Base-by-base conservation (phyloP, 2,329 filamentous ascomycete genomes). In the Triangularia verruculosa region DNA sequence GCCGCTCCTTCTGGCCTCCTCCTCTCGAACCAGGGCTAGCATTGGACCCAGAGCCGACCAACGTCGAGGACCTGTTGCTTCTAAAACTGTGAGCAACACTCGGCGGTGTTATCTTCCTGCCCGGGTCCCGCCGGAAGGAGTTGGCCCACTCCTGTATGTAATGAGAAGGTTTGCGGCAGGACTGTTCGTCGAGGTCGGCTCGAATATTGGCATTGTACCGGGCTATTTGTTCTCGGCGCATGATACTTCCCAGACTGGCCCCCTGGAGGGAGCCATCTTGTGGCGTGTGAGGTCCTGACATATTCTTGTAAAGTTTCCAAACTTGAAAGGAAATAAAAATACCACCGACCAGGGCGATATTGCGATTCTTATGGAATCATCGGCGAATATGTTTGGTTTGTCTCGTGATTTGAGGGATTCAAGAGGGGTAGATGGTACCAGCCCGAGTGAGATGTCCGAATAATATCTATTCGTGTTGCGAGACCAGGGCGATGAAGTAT, bases 111-210 rank as follows among this genome's bases (percentile, higher is more conserved):
- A 84, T 77, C 63, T 77, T 78, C 61, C 78, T 76, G 68, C 75
- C 74, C 7, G 85, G 83, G 69, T 89, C 86, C 64, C 86, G 83
- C 69, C 83, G 83, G 78, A 90, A 90, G 74, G 84, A 82, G 75
- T 89, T 83, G 69, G 87, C 67, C 71, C 86, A 79, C 65, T 80
- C 79, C 2, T 60, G 63, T 6, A 70, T 3, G 28, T 63, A 52
- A 73, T 73, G 64, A 79, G 70, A 65, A 75, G 72, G 22, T 25
- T n/a, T n/a, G n/a, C n/a, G n/a, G n/a, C n/a, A n/a, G n/a, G n/a
- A n/a, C n/a, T n/a, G n/a, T n/a, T n/a, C n/a, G n/a, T n/a, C n/a
- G n/a, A n/a, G n/a, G n/a, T n/a, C n/a, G n/a, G n/a, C n/a, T n/a
- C n/a, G n/a, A n/a, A n/a, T n/a, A n/a, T n/a, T n/a, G n/a, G n/a